Conservation (phyloP, 441 rosid genomes). For the Pelargonium australe region DNA sequence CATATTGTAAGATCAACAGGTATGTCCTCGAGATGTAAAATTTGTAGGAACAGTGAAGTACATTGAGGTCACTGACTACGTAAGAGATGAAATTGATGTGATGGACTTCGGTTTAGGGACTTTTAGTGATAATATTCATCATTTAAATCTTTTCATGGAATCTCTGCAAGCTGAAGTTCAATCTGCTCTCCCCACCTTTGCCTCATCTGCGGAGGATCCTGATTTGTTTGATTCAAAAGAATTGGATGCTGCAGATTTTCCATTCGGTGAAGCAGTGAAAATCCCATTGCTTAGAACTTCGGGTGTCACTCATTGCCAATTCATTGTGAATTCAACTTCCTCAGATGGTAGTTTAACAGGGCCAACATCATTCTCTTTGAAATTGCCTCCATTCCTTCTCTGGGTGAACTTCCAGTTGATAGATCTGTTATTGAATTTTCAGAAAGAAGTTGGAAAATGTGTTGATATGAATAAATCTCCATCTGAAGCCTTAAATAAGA, state of each 20-base stretch:
- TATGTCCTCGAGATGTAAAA: slow-evolving; percentile 59
- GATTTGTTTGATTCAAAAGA: slow-evolving; percentile 28
- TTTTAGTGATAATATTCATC: slow-evolving; percentile 21
- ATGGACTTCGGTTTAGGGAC: slow-evolving; percentile 22
- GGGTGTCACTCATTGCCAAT: slow-evolving; percentile 48
- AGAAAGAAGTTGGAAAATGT: slow-evolving; percentile 44
- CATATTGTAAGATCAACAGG: slow-evolving; percentile 57
- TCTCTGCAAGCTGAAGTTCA: slow-evolving; percentile 62
- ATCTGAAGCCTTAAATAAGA: slow-evolving; percentile 24
- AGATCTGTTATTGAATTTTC: slow-evolving; percentile 45
- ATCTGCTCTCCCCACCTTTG: slow-evolving; percentile 56
- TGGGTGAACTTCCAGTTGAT: slow-evolving; percentile 70
- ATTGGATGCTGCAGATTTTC: slow-evolving; percentile 34
- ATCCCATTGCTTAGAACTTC: slow-evolving; percentile 58
- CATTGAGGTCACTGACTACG: slow-evolving; percentile 62
- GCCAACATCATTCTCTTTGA: slow-evolving; percentile 53
- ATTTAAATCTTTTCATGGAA: slow-evolving; percentile 34
- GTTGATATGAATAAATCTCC: slow-evolving; percentile 23
- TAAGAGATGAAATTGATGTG: slow-evolving; percentile 27
- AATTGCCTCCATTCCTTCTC: slow-evolving; percentile 55
- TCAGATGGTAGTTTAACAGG: slow-evolving; percentile 36
- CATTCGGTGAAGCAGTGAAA: slow-evolving; percentile 40
- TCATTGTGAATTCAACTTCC: slow-evolving; percentile 33
- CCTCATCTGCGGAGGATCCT: slow-evolving; percentile 30
- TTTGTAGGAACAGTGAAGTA: slow-evolving; percentile 59